phyloP scores from a whole-genome alignment of 2,329 filamentous ascomycete species.

The Penicillium carneum region DNA sequence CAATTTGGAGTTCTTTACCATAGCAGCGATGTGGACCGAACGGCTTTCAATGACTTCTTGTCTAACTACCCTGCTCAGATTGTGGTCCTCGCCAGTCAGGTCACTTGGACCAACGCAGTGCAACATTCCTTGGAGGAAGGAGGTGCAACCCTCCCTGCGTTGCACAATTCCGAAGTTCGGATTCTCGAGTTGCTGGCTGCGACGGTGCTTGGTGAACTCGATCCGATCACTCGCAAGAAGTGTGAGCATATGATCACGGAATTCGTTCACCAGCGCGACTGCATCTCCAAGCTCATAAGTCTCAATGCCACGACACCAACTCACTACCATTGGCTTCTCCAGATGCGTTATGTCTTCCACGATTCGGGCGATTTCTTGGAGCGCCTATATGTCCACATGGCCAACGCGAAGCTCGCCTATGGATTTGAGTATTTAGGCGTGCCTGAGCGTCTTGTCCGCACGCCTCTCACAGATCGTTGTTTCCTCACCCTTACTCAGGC shows the following conservation, averaged over 20 bases:
- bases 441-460: conserved; percentile 92
- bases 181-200: conserved; percentile 85
- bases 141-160: conserved; percentile 70
- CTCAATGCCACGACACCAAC: conserved; percentile 75
- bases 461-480: conserved; percentile 94
- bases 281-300: conserved; percentile 83
- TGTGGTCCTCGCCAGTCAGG: conserved; percentile 91
- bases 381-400: conserved; percentile 91
- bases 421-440: conserved; percentile 98
- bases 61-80: conserved; percentile 88
- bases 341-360: conserved; percentile 94
- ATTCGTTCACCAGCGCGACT: conserved; percentile 95
- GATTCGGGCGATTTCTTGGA: conserved; percentile 80
- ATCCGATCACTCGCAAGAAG: conserved; percentile 87
- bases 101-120: conserved; percentile 88
- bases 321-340: conserved; percentile 90
- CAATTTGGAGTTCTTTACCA: conserved; percentile 81
- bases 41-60: conserved; percentile 80
- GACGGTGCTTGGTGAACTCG: conserved; percentile 87
- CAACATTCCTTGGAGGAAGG: conserved; percentile 76
- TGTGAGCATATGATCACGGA: conserved; percentile 99
- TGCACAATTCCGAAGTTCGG: conserved; percentile 84
- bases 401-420: conserved; percentile 92
- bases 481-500: conserved; percentile 98
- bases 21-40: conserved; percentile 72